Percentiles rank a stretch among this genome's conserved stretches.
Conservation (phyloP, 495 filamentous ascomycete species). For the Umbilicaria muhlenbergii region DNA sequence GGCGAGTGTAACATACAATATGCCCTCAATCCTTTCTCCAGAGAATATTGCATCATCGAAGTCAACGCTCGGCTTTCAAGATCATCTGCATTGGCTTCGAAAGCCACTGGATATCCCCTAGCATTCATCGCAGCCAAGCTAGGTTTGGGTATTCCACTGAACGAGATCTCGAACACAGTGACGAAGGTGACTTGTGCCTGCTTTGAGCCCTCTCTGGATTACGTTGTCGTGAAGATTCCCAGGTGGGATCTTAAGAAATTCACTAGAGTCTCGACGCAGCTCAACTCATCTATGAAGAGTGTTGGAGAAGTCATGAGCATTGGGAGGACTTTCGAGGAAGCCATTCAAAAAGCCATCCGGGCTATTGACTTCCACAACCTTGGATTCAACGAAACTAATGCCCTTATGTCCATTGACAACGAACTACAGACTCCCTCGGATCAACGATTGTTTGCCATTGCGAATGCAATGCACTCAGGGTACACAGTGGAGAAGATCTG, state of each 20-base stretch:
- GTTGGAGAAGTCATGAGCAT: slow-evolving; percentile 99
- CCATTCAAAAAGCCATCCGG: slow-evolving; percentile 94
- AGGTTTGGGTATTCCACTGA: slow-evolving; percentile 84
- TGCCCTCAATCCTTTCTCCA: slow-evolving; percentile 88
- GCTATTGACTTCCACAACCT: slow-evolving; percentile 90
- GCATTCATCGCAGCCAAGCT: slow-evolving; percentile 95
- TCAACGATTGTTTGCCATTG: slow-evolving; percentile 92
- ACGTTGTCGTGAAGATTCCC: slow-evolving; percentile 98
- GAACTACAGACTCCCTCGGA: slow-evolving; percentile 96
- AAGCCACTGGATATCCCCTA: slow-evolving; percentile 93
- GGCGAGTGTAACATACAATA: slow-evolving; percentile 99
- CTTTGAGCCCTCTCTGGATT: slow-evolving; percentile 98
- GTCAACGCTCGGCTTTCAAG: slow-evolving; percentile 96
- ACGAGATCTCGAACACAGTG: slow-evolving; percentile 91
- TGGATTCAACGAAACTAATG: slow-evolving; percentile 82
- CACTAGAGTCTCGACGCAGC: slow-evolving; percentile 82
- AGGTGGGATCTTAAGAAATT: slow-evolving; percentile 99
- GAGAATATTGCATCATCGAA: slow-evolving; percentile 97
- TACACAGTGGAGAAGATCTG: slow-evolving; percentile 94
- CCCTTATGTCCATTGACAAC: slow-evolving; percentile 87
- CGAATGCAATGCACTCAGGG: slow-evolving; percentile 89
- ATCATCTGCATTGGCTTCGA: slow-evolving; percentile 91
- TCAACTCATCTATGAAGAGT: slow-evolving; percentile 98
- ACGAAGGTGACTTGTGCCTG: slow-evolving; percentile 94
- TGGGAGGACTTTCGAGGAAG: slow-evolving; percentile 91